These are phyloP conservation scores for Handroanthus guayacan DNA, from an alignment of 257 asterid genomes.

Conservation along the genomic window DNA sequence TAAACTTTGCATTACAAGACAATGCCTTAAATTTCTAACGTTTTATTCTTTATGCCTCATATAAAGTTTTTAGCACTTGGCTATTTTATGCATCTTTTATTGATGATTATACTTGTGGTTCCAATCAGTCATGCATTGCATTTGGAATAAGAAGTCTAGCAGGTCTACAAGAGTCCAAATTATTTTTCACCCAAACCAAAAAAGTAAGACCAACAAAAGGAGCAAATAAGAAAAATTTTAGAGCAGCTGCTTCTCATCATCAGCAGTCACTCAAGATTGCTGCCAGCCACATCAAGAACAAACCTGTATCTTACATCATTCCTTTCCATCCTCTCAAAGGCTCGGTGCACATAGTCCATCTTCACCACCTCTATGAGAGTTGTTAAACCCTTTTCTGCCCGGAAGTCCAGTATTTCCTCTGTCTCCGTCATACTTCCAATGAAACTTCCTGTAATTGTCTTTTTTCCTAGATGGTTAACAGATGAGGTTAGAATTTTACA, in stretches of 20 bases:
- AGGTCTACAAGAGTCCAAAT: too few species aligned
- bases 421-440: slow-evolving; percentile 53
- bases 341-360: slow-evolving; percentile 45
- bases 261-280: slow-evolving; percentile 34
- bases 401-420: slow-evolving; percentile 43
- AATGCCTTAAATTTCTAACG: slow-evolving; percentile 1
- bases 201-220: too few species aligned
- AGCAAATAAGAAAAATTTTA: too few species aligned
- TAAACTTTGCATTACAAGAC: too few species aligned
- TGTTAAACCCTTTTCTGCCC: slow-evolving; percentile 50
- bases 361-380: slow-evolving; percentile 51
- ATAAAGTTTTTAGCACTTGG: not conserved
- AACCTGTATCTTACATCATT: slow-evolving; percentile 58
- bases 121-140: not conserved
- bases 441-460: slow-evolving; percentile 48
- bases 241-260: not conserved
- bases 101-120: not conserved
- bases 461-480: slow-evolving; percentile 42
- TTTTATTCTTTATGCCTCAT: not conserved
- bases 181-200: too few species aligned
- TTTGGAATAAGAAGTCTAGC: too few species aligned
- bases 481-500: not conserved
- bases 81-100: not conserved
- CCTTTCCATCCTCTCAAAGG: slow-evolving; percentile 52
- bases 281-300: slow-evolving; percentile 51